Evolutionary conservation across 1,139 yeast species (phyloP), one percentile per base, ranked within the genome.

Genomic region (Petasospora rhodanensis): DNA sequence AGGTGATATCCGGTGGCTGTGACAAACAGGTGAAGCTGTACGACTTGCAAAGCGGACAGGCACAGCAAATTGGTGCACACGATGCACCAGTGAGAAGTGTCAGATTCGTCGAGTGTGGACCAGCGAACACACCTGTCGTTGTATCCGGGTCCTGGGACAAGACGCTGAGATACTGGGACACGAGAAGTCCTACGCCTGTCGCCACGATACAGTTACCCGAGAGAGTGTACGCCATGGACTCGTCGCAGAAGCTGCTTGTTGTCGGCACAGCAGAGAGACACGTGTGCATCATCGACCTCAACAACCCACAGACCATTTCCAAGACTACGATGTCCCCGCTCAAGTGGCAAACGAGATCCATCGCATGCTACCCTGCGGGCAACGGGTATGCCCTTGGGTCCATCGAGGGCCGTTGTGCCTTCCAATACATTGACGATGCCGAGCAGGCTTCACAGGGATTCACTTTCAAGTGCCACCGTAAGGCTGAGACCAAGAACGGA

Each of bases 91-190:
- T 93, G 11, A 73, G 71, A 40, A 59, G 75, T 16, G 84, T 91
- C 19, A 66, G 95, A 40, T 78, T 73, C 41, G 95, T 86, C 9
- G 81, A 79, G 43, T 82, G 91, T 55, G 94, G 94, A 0, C 87
- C 91, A 8, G 66, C 78, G 19, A 81, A 79, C 51, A 73, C 86
- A 0, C 95, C 82, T 27, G 85, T 85, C 41, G 77, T 91, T 18
- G 97, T 89, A 2, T 77, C 91, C 28, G 96, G 95, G 11, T 85
- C 96, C 6, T 91, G 97, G 97, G 98, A 93, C 59, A 87, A 87
- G 60, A 87, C 97, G 0, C 63, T 93, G 45, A 78, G 76, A 55
- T 93, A 91, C 61, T 87, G 96, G 96, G 97, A 91, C 59, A 69
- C 83, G 62, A 77, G 97, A 54, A 79, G 80, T 44, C 93, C 84